Evolutionary conservation across 257 asterid species (phyloP).

Genomic region (Solanum sparsipilum): DNA sequence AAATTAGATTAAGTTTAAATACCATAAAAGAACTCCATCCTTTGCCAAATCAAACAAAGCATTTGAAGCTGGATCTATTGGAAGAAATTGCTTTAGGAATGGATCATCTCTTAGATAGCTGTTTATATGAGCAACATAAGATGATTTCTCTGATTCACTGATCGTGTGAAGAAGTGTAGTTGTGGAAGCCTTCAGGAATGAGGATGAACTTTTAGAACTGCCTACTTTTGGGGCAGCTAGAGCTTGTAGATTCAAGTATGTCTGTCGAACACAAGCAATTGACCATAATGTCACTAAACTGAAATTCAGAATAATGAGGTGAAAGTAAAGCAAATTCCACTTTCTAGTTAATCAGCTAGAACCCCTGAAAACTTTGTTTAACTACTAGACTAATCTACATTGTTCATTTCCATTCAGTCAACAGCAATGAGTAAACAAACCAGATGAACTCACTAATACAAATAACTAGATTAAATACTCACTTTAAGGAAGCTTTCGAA

Average conservation of each 20-base stretch:
- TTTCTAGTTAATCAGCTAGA: not conserved
- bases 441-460: not conserved
- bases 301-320: not conserved
- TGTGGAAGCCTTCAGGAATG: slow-evolving; percentile 82
- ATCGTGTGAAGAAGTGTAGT: slow-evolving; percentile 89
- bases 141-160: slow-evolving; percentile 72
- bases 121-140: slow-evolving; percentile 90
- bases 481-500: slow-evolving; percentile 96
- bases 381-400: not conserved
- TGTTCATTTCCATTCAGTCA: not conserved
- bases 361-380: not conserved
- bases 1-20: slow-evolving; percentile 16
- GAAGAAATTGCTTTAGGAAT: slow-evolving; percentile 85
- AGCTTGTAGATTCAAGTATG: slow-evolving; percentile 64
- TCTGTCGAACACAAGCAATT: slow-evolving; percentile 36
- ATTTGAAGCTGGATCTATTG: slow-evolving; percentile 62
- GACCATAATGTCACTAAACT: slow-evolving; percentile 8
- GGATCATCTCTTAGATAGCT: slow-evolving; percentile 95
- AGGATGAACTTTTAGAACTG: slow-evolving; percentile 44
- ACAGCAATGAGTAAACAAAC: not conserved
- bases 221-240: slow-evolving; percentile 54
- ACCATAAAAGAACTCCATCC: slow-evolving; percentile 94
- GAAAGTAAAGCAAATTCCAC: not conserved
- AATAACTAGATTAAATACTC: slow-evolving; percentile 2
- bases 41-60: slow-evolving; percentile 78